A percentile compares a stretch with the other conserved stretches of the same genome.
phyloP scores from a whole-genome alignment of 805 yeast genomes.

The Candida bentonensis region DNA sequence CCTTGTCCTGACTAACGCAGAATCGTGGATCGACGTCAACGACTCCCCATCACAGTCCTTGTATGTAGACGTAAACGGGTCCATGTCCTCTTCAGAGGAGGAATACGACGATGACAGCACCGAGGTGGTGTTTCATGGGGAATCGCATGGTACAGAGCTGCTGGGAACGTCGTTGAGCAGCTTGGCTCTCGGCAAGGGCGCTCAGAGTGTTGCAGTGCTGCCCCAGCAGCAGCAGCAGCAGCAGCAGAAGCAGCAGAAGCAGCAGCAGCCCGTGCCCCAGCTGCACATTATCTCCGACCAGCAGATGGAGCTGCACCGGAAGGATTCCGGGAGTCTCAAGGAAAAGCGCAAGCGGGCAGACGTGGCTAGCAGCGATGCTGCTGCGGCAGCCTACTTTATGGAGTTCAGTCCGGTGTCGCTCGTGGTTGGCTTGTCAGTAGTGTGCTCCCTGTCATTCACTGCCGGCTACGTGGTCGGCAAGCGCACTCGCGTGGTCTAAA shows the following conservation, averaged over 20 bases:
- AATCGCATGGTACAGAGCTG: neutral
- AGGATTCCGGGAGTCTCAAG: neutral
- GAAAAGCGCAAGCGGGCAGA: neutral
- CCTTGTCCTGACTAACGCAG: slow-evolving; percentile 2
- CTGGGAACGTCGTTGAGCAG: neutral
- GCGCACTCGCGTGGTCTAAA: neutral
- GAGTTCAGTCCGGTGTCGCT: neutral
- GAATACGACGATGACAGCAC: slow-evolving; percentile 7
- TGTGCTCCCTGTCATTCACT: neutral
- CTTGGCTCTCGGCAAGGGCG: neutral
- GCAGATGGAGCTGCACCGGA: neutral
- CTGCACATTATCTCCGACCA: neutral
- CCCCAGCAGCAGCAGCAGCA: neutral
- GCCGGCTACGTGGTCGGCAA: neutral
- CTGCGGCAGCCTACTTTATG: too few species aligned
- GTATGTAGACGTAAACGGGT: slow-evolving; percentile 4
- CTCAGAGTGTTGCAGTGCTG: too few species aligned
- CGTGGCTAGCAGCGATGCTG: neutral
- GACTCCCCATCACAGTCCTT: neutral
- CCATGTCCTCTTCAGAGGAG: slow-evolving; percentile 3
- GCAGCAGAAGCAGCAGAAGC: neutral
- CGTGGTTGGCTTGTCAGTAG: neutral
- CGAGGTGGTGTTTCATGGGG: slow-evolving; percentile 3
- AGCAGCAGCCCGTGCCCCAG: neutral
- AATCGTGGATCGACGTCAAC: slow-evolving; percentile 7